These are phyloP conservation scores for Heterotrichella gracilis DNA, from an alignment of 352 stramenopile species.

Conservation along the genomic window DNA sequence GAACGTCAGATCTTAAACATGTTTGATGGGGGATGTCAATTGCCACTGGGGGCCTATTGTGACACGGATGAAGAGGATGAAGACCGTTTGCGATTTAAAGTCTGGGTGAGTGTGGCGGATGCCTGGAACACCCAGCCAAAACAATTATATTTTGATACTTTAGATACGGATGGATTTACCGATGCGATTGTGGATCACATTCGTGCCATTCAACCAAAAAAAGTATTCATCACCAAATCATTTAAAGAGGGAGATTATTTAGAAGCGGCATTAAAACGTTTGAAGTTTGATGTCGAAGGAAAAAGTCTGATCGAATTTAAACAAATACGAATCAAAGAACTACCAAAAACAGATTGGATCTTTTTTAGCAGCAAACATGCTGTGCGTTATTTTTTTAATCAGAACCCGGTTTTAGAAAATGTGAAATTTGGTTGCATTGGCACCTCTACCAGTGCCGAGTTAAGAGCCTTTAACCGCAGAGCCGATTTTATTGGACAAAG, in stretches of 20 bases:
- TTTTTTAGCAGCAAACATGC: slow-evolving; percentile 4
- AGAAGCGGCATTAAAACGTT: not conserved
- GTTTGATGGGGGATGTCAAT: not conserved
- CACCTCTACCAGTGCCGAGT: not conserved
- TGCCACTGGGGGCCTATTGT: not conserved
- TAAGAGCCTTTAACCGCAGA: not conserved
- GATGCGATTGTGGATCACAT: not conserved
- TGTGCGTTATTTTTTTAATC: not conserved
- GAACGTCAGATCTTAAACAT: not conserved
- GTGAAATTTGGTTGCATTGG: not conserved
- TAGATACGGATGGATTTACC: not conserved
- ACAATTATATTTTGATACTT: not conserved
- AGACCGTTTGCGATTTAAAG: not conserved
- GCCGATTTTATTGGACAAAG: slow-evolving; percentile 2
- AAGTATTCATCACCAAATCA: not conserved
- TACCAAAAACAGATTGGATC: not conserved
- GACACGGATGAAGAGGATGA: not conserved
- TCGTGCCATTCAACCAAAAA: not conserved
- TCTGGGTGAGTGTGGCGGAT: not conserved
- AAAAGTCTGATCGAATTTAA: not conserved
- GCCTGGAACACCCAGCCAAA: not conserved
- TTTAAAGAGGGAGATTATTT: slow-evolving; percentile 3
- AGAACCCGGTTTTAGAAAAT: not conserved
- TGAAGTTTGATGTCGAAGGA: not conserved
- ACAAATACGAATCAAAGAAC: not conserved